Base-by-base conservation (phyloP, 495 filamentous ascomycete species). In the Thermothielavioides terrestris region DNA sequence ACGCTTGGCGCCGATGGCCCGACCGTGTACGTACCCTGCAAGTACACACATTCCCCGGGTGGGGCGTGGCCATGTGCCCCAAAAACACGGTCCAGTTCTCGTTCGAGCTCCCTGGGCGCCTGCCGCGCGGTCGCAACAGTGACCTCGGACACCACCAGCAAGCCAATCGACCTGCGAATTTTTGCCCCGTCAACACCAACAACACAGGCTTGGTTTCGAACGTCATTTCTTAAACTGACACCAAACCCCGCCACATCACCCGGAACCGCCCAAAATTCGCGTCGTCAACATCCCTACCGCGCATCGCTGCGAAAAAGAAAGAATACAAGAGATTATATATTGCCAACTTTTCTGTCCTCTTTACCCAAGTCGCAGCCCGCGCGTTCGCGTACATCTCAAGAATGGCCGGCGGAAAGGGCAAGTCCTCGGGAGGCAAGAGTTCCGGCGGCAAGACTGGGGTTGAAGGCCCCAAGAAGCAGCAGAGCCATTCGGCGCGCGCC, bases 401-500 rank as follows among this genome's bases (percentile, higher is more conserved):
- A 70, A 76, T 76, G 73, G 71, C 88, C 67, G 88, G 88, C 55
- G 88, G 88, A 74, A 94, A 94, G 76, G 88, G 88, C 74, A 94
- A 94, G 77, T 90, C 86, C 51, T 84, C 89, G 54, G 88, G 88
- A 59, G 92, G 94, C 62, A 97, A 87, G 74, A 78, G 75, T 54
- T 85, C 84, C 31, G 83, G 84, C 55, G 84, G 84, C 49, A 87
- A 98, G 83, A 92, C 85, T 62, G 85, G 82, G 42, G 52, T 54
- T 27, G 81, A 81, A 42, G 72, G 76, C 67, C 68, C 79, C 68
- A 95, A 96, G 77, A 85, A 87, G 61, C 90, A 97, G 70, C 91
- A 96, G 74, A 95, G 89, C 62, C 92, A 98, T 76, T 96, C 91
- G 59, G 88, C 88, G 61, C 94, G 96, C 72, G 92, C 92, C 70